Evolutionary conservation across 371 early-diverging fungal genomes (phyloP), one percentile per base, ranked within the genome.

Genomic region (Mortierella sp.): DNA sequence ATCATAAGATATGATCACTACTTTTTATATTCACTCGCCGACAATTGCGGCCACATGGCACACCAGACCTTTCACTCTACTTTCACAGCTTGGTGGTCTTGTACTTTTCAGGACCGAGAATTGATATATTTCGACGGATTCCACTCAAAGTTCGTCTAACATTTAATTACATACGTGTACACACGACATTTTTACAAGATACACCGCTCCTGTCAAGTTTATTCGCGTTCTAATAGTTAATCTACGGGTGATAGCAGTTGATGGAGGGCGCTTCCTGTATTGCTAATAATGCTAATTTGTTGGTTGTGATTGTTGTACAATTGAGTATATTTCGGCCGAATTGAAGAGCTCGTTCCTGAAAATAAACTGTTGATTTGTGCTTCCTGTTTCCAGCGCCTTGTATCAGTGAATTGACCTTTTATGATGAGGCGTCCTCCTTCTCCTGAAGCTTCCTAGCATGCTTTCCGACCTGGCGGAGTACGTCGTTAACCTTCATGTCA

Each of bases 401-500:
- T 19, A 42, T 13, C 7, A 47, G 22, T 2, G 42, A 10, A 43
- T 3, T 37, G 3, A 37, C 81, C n/a, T n/a, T 83, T 87, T 87
- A 90, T 56, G 83, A 64, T 23, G 84, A 82, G 66, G 89, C 88
- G 67, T 86, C 87, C 70, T 90, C 89, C 23, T 83, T 84, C 83
- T 90, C 90, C 58, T 90, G 88, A 61, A 90, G 73, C 60, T 87
- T 87, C 76, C 84, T 87, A 62, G 89, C 88, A 61, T 89, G 89
- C 67, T 86, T 87, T 76, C 87, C 87, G 6, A 89, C 87, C 49
- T 83, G 70, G 45, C 86, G 86, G 53, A 90, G 65, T 32, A 90
- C 80, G 49, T 84, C 84, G 59, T 86, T 84, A 61, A 90, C 86
- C 61, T 86, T 87, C 71, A 89, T 69, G 2, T 87, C 87, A 34